Evolutionary conservation across 768 basidiomycete genomes (phyloP), one percentile per base, ranked within the genome.

Genomic region (Steccherinum ochraceum): DNA sequence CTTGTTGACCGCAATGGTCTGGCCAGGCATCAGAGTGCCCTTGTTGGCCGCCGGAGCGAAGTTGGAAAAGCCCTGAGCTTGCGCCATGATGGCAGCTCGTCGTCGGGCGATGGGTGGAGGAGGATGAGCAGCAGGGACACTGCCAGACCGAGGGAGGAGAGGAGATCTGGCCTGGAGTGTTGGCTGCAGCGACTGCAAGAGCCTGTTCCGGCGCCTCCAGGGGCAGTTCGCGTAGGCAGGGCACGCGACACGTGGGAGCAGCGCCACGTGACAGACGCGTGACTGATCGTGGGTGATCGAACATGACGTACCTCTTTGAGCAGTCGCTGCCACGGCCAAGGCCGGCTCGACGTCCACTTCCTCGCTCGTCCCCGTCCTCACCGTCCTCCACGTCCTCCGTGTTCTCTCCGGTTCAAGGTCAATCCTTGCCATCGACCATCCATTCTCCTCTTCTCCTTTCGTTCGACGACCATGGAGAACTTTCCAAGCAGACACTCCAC

Each of bases 1-100:
- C 61, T 90, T 89, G 70, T 92, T 92, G 52, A 99, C 91, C 4
- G 82, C 72, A 59, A 99, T 90, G 45, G 85, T 79, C 66, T 96
- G 93, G 3, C 96, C 96, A 3, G 86, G 79, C 35, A 79, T 67
- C 13, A 90, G 74, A 2, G 88, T 86, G 24, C 84, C 86, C 64
- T 86, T 83, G 66, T 77, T 77, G 43, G 61, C 56, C 39, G 69
- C 72, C 21, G 16, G 41, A 18, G 41, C 41, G 7, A 7, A 16
- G 7, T 7, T 16, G 16, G 30, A 16, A 16, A 35, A 35, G 30
- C 30, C 30, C 64, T 79, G 77, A 53, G 75, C 74, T 56, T 69
- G 72, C 35, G 77, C 75, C 80, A 81, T 80, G 52, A 56, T 53
- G 50, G 56, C 52, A 56, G 40, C 39, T n/a, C 43, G 51, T 42